Base-by-base conservation (phyloP, 805 yeast species). In the Sugiyamaella smithiae region DNA sequence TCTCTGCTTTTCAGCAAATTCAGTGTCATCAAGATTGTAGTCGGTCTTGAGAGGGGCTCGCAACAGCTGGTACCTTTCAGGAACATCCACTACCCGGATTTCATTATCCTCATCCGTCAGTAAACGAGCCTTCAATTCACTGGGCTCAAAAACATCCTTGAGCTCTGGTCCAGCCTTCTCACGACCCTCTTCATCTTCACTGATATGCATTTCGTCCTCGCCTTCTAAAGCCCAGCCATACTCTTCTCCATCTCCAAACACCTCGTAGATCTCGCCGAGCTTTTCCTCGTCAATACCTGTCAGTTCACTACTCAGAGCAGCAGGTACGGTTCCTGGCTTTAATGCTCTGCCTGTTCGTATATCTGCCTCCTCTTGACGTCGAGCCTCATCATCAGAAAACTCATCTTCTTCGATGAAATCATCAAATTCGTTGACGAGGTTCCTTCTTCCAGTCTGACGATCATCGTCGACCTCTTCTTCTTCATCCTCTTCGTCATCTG, bases 351-450 rank as follows among this genome's bases (percentile, higher is more conserved):
- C 45, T 7, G 54, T 63, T 46, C 74, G 70, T 32, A 74, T 74
- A 19, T 75, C 74, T 47, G 69, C 76, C 57, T 76, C 77, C 49
- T 75, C 81, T 52, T 73, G 78, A 46, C 75, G 72, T 17, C 78
- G 69, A 49, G 80, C 85, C 54, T 84, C 89, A 61, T 89, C 96
- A 58, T 88, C 97, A 6, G 95, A 87, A 61, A 85, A 85, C 65
- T 90, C 97, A 67, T 93, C 99, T 53, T 91, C 97, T 68, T 91
- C 99, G 58, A 93, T 93, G 69, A 93, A 93, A 64, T 90, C 99
- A 65, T 89, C 99, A 59, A 91, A 81, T 67, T 93, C 98, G 63
- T 89, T 49, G 19, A 38, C 96, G 56, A 81, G 67, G 37, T 66
- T 71, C 61, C 68, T 67, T 48, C 64, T 53, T 45, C 56, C 58